Evolutionary conservation across 768 basidiomycete genomes (phyloP), one percentile per base, ranked within the genome.

Genomic region (Pilatotrama ljubarskyi): DNA sequence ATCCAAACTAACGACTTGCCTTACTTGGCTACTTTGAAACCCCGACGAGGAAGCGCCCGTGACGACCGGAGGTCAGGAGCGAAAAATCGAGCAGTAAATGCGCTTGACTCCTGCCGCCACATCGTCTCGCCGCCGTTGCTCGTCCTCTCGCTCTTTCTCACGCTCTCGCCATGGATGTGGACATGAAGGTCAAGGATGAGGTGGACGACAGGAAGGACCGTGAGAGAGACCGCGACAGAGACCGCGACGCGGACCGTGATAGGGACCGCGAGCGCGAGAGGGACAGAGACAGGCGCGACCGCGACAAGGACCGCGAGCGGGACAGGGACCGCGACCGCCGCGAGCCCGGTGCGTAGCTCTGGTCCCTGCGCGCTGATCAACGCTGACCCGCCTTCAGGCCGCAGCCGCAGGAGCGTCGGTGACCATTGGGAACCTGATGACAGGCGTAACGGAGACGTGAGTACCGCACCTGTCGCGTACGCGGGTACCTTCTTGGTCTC

Each of bases 391-490:
- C 59, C 71, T 57, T 52, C 73, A 81, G 82, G 66, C 76, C 82
- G 70, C 73, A 79, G 77, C 38, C 70, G 78, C 44, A 75, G 77
- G 36, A 72, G 69, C 37, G 68, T 68, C 24, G 74, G 75, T 38
- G 91, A 93, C 73, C 90, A 93, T 66, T 93, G 90, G 90, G 91
- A 93, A 66, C 90, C 91, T 0, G 90, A 84, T n/a, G 80, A 88
- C 32, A 81, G 86, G 70, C 85, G 91, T 29, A 85, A 83, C 58
- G 84, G 81, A 51, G 90, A 90, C 51, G 91, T 91, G 66, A 70
- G 86, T 74, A 41, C 58, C 56, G 22, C 59, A 52, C 37, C 44
- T 56, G 42, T 58, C 51, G 55, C 51, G 22, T 20, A 47, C 14
- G 44, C 2, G 42, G 46, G 24, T 24, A 63, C 58, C 58, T 18